Conservation (phyloP, 78 protist species). For the Dictyostelium intermedium region DNA sequence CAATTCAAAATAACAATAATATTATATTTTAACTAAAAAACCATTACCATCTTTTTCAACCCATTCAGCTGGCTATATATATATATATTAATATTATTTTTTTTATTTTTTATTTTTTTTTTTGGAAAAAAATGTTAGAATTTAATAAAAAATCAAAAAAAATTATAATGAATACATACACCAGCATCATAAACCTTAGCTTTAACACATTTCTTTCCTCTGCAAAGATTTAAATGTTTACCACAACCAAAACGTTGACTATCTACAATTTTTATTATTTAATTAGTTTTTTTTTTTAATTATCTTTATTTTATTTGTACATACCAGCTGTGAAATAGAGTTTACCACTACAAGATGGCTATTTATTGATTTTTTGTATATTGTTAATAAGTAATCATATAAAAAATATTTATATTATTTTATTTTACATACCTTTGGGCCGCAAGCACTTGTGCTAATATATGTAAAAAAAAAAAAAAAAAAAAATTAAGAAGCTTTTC, state of each 20-base stretch:
- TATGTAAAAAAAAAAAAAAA: too few species aligned
- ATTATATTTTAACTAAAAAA: too few species aligned
- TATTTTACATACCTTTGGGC: constrained; percentile 10
- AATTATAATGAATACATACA: not conserved
- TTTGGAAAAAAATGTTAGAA: not conserved
- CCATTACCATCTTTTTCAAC: constrained; percentile 28
- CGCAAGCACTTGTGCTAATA: constrained; percentile 38
- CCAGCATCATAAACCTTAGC: not conserved
- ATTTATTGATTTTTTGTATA: too few species aligned
- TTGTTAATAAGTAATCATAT: too few species aligned
- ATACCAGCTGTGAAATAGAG: constrained; percentile 41
- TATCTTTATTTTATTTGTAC: not conserved
- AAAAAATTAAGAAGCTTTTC: too few species aligned
- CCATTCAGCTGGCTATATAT: constrained; percentile 41
- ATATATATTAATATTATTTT: not conserved
- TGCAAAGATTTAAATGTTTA: constrained; percentile 49
- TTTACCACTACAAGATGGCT: constrained; percentile 21
- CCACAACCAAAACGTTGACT: constrained; percentile 68
- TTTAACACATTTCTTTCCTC: constrained; percentile 25
- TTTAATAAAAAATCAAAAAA: not conserved
- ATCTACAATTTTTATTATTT: not conserved
- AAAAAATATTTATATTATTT: too few species aligned
- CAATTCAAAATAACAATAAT: too few species aligned
- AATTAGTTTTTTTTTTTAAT: not conserved
- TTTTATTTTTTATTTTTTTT: not conserved